Evolutionary conservation across 306 rosid genomes (phyloP), one percentile per base, ranked within the genome.

Genomic region (Comarum palustre): DNA sequence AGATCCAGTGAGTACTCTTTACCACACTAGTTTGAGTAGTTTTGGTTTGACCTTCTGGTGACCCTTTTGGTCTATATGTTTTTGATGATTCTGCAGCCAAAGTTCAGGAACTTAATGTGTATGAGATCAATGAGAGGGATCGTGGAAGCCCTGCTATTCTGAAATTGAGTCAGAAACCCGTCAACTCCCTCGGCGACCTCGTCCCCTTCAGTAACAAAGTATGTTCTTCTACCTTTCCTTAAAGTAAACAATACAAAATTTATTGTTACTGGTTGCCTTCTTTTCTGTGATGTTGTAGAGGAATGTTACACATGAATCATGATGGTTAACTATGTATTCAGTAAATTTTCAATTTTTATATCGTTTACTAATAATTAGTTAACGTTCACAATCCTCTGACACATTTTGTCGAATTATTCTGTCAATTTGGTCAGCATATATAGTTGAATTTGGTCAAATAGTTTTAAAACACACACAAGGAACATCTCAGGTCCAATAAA

Each of bases 91-190:
- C 17, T 70, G 51, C 61, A 79, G 83, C 66, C 8, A 68, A 73
- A 73, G 83, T 79, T 59, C 75, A 79, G 57, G 75, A 79, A 41
- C 66, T 79, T 20, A 14, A 42, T 27, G 79, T 79, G n/a, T 79
- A 79, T 38, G 83, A 79, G 75, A 58, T 79, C 58, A 79, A 79
- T 55, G 83, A 79, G 72, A 58, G 83, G 63, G 83, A 79, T 79
- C 83, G 83, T 25, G 70, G 75, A 29, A 79, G 83, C 75, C 83
- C 83, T 17, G 79, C 75, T 16, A 27, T 59, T 39, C 75, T 79
- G 25, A 71, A 75, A 41, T 63, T 79, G 70, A 68, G 79, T 73
- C 75, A 79, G 32, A 79, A 79, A 68, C 4, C 78, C 10, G 79
- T 73, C 48, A 79, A 79, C 62, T 79, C 83, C 29, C 83, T 79